These are phyloP conservation scores for Malassezia arunalokei DNA, from an alignment of 1,284 basidiomycete genomes.

Conservation along the genomic window DNA sequence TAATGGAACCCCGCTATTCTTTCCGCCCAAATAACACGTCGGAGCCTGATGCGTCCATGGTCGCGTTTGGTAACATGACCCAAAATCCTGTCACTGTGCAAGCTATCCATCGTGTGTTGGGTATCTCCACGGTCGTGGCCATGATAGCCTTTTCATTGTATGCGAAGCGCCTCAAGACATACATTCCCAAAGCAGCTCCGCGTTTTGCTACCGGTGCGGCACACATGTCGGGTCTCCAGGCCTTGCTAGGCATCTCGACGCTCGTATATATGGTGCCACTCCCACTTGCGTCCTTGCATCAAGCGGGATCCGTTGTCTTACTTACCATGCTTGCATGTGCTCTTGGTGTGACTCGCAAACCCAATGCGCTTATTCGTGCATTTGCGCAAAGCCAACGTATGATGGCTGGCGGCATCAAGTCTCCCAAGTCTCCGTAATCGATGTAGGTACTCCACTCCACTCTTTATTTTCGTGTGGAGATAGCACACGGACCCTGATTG, in stretches of 20 bases:
- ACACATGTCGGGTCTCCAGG: constrained; percentile 51
- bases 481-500: not conserved
- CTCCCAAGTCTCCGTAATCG: not conserved
- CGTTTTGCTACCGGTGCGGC: constrained; percentile 12
- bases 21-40: constrained; percentile 53
- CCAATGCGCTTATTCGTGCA: constrained; percentile 55
- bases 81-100: constrained; percentile 98
- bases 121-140: constrained; percentile 45
- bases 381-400: not conserved
- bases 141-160: constrained; percentile 5
- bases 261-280: constrained; percentile 86
- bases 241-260: constrained; percentile 77
- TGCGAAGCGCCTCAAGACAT: not conserved
- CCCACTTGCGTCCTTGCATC: constrained; percentile 80
- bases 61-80: constrained; percentile 72
- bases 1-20: constrained; percentile 53
- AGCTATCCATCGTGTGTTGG: constrained; percentile 84
- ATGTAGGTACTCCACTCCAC: not conserved
- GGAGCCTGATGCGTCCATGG: constrained; percentile 1
- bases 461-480: not conserved
- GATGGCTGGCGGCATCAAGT: no score
- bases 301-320: constrained; percentile 80
- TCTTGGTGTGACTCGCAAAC: constrained; percentile 60
- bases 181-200: not conserved
- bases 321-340: constrained; percentile 74